A percentile compares a stretch with the other conserved stretches of the same genome.
These are phyloP conservation scores for Schizochytrium sp. DNA, from an alignment of 108 stramenopile species.

Conservation along the genomic window DNA sequence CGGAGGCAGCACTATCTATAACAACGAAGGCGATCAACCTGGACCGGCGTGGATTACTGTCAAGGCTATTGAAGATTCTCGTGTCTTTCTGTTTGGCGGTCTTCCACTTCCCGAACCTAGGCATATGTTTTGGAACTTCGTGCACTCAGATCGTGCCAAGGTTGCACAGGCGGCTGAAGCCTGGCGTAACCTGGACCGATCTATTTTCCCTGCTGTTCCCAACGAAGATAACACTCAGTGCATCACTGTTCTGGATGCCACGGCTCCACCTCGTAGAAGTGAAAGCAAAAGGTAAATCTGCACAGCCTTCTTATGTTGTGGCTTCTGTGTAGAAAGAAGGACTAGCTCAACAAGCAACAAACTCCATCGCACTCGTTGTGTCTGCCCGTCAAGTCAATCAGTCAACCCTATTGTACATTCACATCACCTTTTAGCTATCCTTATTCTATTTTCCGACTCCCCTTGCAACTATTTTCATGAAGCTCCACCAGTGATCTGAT, in stretches of 20 bases:
- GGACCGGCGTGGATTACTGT: background rate
- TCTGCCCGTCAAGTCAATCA: no score
- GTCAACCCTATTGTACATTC: no score
- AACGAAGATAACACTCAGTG: conserved; percentile 2
- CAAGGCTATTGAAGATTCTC: background rate
- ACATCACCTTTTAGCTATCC: no score
- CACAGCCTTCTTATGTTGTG: no score
- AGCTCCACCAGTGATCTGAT: no score
- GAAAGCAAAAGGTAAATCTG: no score
- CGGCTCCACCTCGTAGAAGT: no score
- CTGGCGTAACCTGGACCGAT: conserved; percentile 10
- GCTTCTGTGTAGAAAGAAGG: no score
- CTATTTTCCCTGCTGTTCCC: conserved; percentile 3
- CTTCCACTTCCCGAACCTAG: conserved; percentile 38
- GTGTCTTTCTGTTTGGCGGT: conserved; percentile 25
- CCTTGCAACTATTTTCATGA: no score
- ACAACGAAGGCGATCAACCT: background rate
- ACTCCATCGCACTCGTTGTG: no score
- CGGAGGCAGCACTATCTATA: background rate
- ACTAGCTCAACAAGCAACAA: no score
- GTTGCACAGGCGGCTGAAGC: background rate
- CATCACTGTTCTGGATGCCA: background rate
- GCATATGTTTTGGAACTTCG: conserved; percentile 50
- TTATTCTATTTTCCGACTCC: no score
- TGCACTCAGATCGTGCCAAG: background rate